Evolutionary conservation across 164 flowering plant species (phyloP).

Genomic region (Tetracentron sinense): DNA sequence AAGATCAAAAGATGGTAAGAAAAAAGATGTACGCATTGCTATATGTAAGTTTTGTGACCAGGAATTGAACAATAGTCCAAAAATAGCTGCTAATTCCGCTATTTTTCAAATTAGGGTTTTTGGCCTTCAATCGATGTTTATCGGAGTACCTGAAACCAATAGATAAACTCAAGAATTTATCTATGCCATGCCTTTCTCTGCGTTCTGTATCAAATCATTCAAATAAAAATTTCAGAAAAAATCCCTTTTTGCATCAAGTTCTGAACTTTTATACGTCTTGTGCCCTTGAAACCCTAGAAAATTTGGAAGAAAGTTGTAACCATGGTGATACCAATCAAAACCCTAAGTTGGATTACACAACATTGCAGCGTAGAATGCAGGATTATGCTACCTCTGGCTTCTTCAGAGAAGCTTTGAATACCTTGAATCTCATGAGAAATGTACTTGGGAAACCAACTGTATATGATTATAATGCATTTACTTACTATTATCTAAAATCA

Average conservation of each 20-base stretch:
- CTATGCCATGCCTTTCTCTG: constrained; percentile 5
- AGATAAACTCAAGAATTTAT: background rate
- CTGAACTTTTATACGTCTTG: constrained; percentile 6
- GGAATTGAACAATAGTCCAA: no score
- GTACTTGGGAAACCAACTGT: constrained; percentile 36
- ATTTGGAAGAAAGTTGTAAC: constrained; percentile 7
- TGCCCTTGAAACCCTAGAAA: constrained; percentile 4
- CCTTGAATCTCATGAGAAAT: constrained; percentile 30
- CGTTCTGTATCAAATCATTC: background rate
- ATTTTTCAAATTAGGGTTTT: no score
- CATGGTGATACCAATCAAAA: background rate
- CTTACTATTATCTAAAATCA: constrained; percentile 34
- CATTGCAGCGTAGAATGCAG: constrained; percentile 22
- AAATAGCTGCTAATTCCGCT: no score
- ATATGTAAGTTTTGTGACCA: no score
- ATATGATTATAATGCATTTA: constrained; percentile 41
- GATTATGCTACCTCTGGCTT: constrained; percentile 30
- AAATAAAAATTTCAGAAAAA: constrained; percentile 12
- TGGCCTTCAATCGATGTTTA: no score
- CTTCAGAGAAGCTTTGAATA: constrained; percentile 25
- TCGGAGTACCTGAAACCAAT: no score
- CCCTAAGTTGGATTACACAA: background rate
- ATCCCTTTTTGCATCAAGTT: background rate
- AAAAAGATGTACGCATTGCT: no score
- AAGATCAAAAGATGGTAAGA: no score